phyloP scores from a whole-genome alignment of 2,329 filamentous ascomycete genomes.

The Atkinsonella hypoxylon region DNA sequence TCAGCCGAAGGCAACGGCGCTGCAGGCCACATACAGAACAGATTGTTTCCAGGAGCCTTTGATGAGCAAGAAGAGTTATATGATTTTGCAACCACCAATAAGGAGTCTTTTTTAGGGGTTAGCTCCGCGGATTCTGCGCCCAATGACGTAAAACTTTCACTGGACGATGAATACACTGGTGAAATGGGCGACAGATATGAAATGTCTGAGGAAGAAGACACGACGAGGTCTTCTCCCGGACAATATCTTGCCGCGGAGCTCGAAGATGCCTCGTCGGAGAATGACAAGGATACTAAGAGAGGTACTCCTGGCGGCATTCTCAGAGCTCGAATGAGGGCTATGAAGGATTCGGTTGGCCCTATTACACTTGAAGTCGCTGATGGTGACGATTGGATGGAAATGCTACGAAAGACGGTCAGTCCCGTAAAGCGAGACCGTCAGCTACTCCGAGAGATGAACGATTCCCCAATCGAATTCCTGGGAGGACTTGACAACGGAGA shows the following conservation, averaged over 20 bases:
- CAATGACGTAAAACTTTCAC: constrained; percentile 44
- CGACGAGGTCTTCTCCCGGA: constrained; percentile 67
- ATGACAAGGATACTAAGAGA: constrained; percentile 33
- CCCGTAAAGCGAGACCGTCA: constrained; percentile 85
- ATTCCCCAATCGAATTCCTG: constrained; percentile 31
- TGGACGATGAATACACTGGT: constrained; percentile 43
- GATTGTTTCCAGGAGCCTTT: constrained; percentile 67
- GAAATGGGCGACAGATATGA: constrained; percentile 68
- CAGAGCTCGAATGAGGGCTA: constrained; percentile 50
- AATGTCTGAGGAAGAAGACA: constrained; percentile 55
- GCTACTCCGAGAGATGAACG: constrained; percentile 48
- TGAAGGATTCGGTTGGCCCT: constrained; percentile 48
- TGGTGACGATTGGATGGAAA: constrained; percentile 84
- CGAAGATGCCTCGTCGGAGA: constrained; percentile 43
- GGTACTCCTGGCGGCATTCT: constrained; percentile 48
- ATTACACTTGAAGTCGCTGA: constrained; percentile 48
- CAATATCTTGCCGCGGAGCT: constrained; percentile 69
- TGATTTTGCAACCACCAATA: constrained; percentile 42
- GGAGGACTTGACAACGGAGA: constrained; percentile 16
- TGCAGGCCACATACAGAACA: constrained; percentile 40
- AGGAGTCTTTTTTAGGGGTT: constrained; percentile 84
- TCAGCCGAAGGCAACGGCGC: constrained; percentile 40
- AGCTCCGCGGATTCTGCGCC: constrained; percentile 74
- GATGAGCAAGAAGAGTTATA: constrained; percentile 45
- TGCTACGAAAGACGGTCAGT: constrained; percentile 87